phyloP scores from a whole-genome alignment of 495 filamentous ascomycete species.

The Lichenothelia convexa region DNA sequence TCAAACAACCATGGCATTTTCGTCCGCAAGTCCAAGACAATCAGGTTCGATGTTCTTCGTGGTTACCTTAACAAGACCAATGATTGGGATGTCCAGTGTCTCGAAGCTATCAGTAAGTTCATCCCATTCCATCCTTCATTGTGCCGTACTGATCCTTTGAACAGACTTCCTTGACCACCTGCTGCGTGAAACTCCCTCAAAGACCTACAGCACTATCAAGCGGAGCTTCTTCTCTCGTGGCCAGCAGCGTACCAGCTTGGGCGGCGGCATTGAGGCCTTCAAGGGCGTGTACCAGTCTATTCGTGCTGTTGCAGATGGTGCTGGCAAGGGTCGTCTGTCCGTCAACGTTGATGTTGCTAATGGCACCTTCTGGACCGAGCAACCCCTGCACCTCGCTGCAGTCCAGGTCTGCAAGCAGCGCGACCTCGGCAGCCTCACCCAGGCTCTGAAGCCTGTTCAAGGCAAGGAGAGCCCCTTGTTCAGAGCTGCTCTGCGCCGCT shows the following conservation, averaged over 20 bases:
- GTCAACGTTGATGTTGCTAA: constrained; percentile 76
- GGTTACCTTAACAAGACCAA: constrained; percentile 42
- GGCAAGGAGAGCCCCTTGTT: constrained; percentile 24
- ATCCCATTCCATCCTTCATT: constrained; percentile 15
- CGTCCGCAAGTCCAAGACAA: constrained; percentile 36
- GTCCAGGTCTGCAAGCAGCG: constrained; percentile 8
- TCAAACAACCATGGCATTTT: constrained; percentile 36
- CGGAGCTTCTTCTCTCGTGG: constrained; percentile 51
- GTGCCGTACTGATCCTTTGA: constrained; percentile 22
- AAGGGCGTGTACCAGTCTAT: constrained; percentile 76
- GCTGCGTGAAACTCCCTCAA: constrained; percentile 55
- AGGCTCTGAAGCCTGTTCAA: constrained; percentile 1
- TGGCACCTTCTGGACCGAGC: constrained; percentile 47
- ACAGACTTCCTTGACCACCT: constrained; percentile 84
- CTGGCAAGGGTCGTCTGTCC: constrained; percentile 16
- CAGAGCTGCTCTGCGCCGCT: constrained; percentile 29
- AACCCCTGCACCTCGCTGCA: constrained; percentile 5
- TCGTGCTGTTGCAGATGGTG: constrained; percentile 38
- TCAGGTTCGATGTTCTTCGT: constrained; percentile 45
- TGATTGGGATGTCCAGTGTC: constrained; percentile 39
- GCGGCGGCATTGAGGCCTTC: constrained; percentile 50
- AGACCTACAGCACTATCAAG: constrained; percentile 45
- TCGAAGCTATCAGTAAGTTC: constrained; percentile 75
- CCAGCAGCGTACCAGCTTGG: constrained; percentile 25
- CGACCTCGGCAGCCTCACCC: constrained; percentile 9